Conservation (phyloP, 1,284 basidiomycete genomes). For the Ustilago bromivora region DNA sequence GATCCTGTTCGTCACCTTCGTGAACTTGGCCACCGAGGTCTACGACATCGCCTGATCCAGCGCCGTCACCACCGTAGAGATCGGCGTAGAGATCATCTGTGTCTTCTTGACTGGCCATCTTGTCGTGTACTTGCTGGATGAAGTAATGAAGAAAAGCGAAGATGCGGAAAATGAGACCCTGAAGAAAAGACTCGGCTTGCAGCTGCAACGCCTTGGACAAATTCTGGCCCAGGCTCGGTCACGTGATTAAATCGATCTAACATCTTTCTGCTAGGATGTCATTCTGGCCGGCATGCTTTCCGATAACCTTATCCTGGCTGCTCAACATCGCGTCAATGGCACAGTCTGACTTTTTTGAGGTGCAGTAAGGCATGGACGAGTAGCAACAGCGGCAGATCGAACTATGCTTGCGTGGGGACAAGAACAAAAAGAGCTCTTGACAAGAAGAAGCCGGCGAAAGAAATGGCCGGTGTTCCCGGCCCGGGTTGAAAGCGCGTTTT, state of each 20-base stretch:
- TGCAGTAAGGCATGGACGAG: too few relatives aligned
- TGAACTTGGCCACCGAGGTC: slow-evolving; percentile 42
- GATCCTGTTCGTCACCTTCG: slow-evolving; percentile 38
- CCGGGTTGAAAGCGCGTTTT: slow-evolving; percentile 7
- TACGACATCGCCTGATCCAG: slow-evolving; percentile 27
- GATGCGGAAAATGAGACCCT: slow-evolving; percentile 4
- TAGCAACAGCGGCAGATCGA: background rate
- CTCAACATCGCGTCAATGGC: background rate
- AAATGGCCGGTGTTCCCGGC: slow-evolving; percentile 10
- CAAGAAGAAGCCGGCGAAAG: slow-evolving; percentile 1
- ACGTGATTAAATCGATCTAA: slow-evolving; percentile 16
- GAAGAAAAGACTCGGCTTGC: background rate
- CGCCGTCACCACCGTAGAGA: slow-evolving; percentile 53
- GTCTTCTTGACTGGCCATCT: slow-evolving; percentile 53
- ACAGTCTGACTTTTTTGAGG: background rate
- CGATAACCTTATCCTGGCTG: background rate
- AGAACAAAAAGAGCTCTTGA: background rate
- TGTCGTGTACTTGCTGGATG: background rate
- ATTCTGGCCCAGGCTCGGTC: slow-evolving; percentile 33
- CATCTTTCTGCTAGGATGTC: background rate
- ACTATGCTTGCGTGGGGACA: background rate
- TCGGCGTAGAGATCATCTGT: slow-evolving; percentile 64
- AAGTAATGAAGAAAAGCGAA: background rate
- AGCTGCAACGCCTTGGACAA: background rate
- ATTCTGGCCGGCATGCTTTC: background rate